Percentiles rank a stretch among this genome's conserved stretches.
These are phyloP conservation scores for Malus fusca DNA, from an alignment of 306 rosid species.

Conservation along the genomic window DNA sequence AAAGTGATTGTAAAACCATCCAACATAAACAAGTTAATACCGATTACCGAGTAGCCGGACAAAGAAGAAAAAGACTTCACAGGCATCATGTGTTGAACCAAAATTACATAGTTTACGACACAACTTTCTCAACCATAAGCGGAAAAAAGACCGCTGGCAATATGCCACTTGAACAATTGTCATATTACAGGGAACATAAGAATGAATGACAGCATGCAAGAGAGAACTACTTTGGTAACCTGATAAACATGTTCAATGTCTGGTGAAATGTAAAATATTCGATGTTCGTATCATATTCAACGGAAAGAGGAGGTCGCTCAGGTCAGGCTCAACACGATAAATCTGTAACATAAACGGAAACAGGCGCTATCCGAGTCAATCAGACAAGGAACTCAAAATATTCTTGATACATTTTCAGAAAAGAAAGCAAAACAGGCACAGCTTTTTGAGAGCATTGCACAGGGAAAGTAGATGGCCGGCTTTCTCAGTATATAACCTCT, in stretches of 20 bases:
- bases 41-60: not conserved
- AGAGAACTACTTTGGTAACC: not conserved
- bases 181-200: not conserved
- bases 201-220: not conserved
- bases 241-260: not conserved
- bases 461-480: not conserved
- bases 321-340: not conserved
- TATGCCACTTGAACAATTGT: too few species aligned
- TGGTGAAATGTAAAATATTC: not conserved
- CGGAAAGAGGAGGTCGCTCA: not conserved
- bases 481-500: not conserved
- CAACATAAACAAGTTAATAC: not conserved
- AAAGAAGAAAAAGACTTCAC: too few species aligned
- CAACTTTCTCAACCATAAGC: too few species aligned
- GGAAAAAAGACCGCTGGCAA: too few species aligned
- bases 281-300: not conserved
- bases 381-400: not conserved
- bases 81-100: too few species aligned
- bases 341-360: not conserved
- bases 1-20: not conserved
- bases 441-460: not conserved
- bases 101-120: too few species aligned
- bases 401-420: constrained; percentile 2
- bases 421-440: not conserved
- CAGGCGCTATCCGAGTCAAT: not conserved